Evolutionary conservation across 768 basidiomycete species (phyloP).

Genomic region (Collybia sordida): DNA sequence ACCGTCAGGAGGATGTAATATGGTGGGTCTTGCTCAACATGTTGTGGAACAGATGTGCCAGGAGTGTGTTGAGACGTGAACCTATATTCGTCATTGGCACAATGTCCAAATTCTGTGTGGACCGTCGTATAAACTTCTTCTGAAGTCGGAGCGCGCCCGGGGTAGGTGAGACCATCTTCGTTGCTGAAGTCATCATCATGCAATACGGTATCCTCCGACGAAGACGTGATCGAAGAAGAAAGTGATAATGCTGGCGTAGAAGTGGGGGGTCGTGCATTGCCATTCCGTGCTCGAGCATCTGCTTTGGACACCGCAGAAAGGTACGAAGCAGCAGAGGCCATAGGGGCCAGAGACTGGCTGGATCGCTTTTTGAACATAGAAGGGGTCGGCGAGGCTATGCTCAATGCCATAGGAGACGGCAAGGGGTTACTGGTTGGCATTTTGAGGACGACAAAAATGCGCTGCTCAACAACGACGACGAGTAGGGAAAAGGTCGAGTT

Average conservation of each 20-base stretch:
- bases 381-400: conserved; percentile 44
- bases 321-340: conserved; percentile 42
- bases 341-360: conserved; percentile 24
- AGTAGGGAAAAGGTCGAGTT: neutral
- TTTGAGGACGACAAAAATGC: conserved; percentile 1
- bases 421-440: conserved; percentile 22
- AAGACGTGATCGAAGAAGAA: conserved; percentile 69
- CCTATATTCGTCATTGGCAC: conserved; percentile 74
- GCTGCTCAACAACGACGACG: neutral
- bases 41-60: conserved; percentile 47
- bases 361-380: conserved; percentile 65
- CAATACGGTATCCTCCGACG: conserved; percentile 67
- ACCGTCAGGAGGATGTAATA: conserved; percentile 92
- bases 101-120: conserved; percentile 93
- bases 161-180: conserved; percentile 58
- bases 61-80: conserved; percentile 61
- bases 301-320: conserved; percentile 44
- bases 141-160: conserved; percentile 72
- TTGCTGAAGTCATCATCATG: conserved; percentile 52
- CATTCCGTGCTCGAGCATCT: conserved; percentile 64
- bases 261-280: conserved; percentile 41
- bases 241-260: conserved; percentile 74
- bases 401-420: conserved; percentile 67
- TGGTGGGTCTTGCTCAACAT: conserved; percentile 81
- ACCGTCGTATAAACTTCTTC: conserved; percentile 76